phyloP scores from a whole-genome alignment of 176 grass and related monocot species.

The Eragrostis curvula region DNA sequence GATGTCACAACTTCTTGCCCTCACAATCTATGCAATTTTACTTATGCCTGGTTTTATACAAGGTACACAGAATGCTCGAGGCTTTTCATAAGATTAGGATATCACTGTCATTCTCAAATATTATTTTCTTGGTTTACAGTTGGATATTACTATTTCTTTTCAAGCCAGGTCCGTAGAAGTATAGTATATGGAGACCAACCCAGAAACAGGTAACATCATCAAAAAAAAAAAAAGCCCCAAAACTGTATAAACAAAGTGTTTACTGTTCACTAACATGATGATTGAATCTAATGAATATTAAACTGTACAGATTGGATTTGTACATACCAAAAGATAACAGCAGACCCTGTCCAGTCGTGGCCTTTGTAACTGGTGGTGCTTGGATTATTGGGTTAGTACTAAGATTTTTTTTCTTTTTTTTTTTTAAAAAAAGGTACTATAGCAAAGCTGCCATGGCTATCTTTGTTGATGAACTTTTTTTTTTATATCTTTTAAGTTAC shows the following conservation, averaged over 20 bases:
- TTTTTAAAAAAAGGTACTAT: not conserved
- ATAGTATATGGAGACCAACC: slow-evolving; percentile 92
- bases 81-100: slow-evolving; percentile 6
- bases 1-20: slow-evolving; percentile 84
- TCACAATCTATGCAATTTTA: slow-evolving; percentile 79
- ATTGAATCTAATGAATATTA: slow-evolving; percentile 22
- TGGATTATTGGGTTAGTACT: slow-evolving; percentile 96
- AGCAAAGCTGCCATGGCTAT: not conserved
- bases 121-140: slow-evolving; percentile 54
- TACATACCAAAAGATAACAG: slow-evolving; percentile 73
- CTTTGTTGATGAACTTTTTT: slow-evolving; percentile 28
- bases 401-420: no score
- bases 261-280: slow-evolving; percentile 11
- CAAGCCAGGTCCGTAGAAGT: slow-evolving; percentile 88
- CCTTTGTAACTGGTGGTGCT: slow-evolving; percentile 96
- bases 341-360: slow-evolving; percentile 78
- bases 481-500: slow-evolving; percentile 64
- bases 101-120: slow-evolving; percentile 25
- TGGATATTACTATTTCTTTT: slow-evolving; percentile 99
- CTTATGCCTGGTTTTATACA: slow-evolving; percentile 94
- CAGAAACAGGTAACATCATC: slow-evolving; percentile 76
- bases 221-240: not conserved
- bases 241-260: not conserved
- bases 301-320: slow-evolving; percentile 79
- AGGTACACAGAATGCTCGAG: slow-evolving; percentile 56